These are phyloP conservation scores for Claviceps capensis DNA, from an alignment of 2,329 filamentous ascomycete genomes.

Conservation along the genomic window DNA sequence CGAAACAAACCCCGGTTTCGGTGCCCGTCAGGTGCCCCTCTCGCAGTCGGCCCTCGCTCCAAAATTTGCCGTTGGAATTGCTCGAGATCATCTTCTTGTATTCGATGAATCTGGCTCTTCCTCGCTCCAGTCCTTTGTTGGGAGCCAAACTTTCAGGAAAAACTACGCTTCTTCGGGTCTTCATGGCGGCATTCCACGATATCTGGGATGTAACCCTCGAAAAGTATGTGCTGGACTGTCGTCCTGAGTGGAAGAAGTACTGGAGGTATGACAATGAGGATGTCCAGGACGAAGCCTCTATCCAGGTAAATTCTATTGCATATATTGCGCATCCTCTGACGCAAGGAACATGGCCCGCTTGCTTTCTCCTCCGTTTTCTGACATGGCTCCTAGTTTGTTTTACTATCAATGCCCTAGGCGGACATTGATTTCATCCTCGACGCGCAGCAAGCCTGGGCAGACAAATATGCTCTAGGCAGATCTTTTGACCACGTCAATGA, in stretches of 20 bases:
- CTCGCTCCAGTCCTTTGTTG: slow-evolving; percentile 26
- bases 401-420: slow-evolving; percentile 30
- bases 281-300: no score
- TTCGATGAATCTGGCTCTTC: slow-evolving; percentile 15
- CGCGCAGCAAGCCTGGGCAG: slow-evolving; percentile 8
- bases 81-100: slow-evolving; percentile 38
- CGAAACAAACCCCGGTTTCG: slow-evolving; percentile 9
- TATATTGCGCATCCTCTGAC: no score
- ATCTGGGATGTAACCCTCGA: slow-evolving; percentile 5
- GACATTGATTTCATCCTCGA: slow-evolving; percentile 30
- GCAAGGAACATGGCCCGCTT: background rate
- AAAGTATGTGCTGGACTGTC: slow-evolving; percentile 11
- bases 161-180: slow-evolving; percentile 18
- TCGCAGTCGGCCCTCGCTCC: slow-evolving; percentile 13
- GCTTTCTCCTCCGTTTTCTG: no score
- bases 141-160: slow-evolving; percentile 31
- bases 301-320: no score
- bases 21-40: no score
- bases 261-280: no score
- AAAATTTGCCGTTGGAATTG: slow-evolving; percentile 35
- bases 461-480: no score
- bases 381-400: slow-evolving; percentile 19
- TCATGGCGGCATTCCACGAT: no score
- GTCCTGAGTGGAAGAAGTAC: no score
- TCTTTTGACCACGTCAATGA: no score